Percentiles rank a stretch among this genome's conserved stretches.
Conservation (phyloP, 2,329 filamentous ascomycete species). For the Aspergillus intermedius region DNA sequence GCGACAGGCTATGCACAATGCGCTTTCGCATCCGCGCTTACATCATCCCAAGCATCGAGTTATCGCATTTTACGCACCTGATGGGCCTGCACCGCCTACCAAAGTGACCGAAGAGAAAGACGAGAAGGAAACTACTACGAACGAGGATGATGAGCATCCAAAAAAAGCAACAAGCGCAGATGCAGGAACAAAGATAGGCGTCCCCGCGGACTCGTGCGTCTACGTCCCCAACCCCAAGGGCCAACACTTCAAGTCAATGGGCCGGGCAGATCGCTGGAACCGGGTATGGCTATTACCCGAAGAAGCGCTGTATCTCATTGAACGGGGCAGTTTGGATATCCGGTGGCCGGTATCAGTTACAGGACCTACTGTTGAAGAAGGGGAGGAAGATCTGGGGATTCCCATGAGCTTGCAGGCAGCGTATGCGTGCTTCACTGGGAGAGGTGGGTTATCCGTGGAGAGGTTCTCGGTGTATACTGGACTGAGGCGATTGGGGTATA, state of each 20-base stretch:
- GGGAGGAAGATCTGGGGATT: conserved; percentile 56
- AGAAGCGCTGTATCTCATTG: conserved; percentile 82
- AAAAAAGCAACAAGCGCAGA: background rate
- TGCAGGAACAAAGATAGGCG: conserved; percentile 9
- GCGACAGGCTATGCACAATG: conserved; percentile 80
- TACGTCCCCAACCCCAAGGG: conserved; percentile 67
- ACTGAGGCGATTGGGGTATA: conserved; percentile 75
- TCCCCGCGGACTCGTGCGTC: conserved; percentile 43
- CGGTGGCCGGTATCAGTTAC: conserved; percentile 61
- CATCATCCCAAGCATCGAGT: conserved; percentile 63
- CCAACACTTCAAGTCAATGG: conserved; percentile 68
- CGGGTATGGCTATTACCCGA: conserved; percentile 82
- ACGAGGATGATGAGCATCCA: conserved; percentile 1
- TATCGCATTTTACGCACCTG: conserved; percentile 68
- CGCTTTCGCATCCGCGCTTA: conserved; percentile 67
- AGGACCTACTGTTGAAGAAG: conserved; percentile 19
- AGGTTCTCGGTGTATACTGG: conserved; percentile 84
- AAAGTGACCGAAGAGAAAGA: conserved; percentile 10
- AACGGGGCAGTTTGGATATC: conserved; percentile 79
- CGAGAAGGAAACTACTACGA: conserved; percentile 10
- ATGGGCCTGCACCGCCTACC: conserved; percentile 31
- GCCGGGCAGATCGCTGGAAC: conserved; percentile 58
- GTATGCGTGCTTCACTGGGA: conserved; percentile 75
- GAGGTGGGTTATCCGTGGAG: conserved; percentile 60
- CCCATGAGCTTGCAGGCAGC: conserved; percentile 87